Conservation (phyloP, 73 alveolate genomes). For the Halteria grandinella region DNA sequence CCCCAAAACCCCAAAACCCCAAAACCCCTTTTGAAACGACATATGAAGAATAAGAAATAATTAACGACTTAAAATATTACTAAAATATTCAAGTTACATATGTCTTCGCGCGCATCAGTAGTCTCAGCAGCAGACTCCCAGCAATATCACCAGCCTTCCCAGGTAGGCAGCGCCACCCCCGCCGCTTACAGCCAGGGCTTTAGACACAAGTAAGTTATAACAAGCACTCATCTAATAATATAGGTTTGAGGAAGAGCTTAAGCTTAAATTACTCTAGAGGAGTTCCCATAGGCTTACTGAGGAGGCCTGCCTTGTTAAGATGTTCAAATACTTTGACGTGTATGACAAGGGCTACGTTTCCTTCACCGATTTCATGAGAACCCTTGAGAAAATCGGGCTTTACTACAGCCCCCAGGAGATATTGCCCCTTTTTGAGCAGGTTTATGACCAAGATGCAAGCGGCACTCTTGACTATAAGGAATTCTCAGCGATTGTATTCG, state of each 20-base stretch:
- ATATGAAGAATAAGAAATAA: too few relatives aligned
- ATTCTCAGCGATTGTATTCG: constrained; percentile 53
- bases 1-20: too few relatives aligned
- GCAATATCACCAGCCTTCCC: too few relatives aligned
- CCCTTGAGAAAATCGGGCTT: constrained; percentile 90
- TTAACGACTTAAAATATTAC: too few relatives aligned
- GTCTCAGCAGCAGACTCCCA: too few relatives aligned
- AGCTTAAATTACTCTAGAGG: constrained; percentile 80
- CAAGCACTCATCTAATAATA: too few relatives aligned
- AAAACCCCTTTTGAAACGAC: too few relatives aligned
- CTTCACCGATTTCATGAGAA: constrained; percentile 76
- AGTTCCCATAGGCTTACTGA: constrained; percentile 81
- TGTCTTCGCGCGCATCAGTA: too few relatives aligned
- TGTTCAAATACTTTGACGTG: constrained; percentile 94
- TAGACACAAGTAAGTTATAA: too few relatives aligned
- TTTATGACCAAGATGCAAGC: constrained; percentile 67
- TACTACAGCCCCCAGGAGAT: constrained; percentile 57
- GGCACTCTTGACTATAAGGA: constrained; percentile 81
- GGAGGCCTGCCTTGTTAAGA: constrained; percentile 90
- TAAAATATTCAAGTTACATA: too few relatives aligned
- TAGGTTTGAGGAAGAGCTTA: constrained; percentile 85
- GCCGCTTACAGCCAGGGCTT: too few relatives aligned
- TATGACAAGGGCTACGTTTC: constrained; percentile 84
- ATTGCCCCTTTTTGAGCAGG: constrained; percentile 50
- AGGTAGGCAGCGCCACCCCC: too few relatives aligned